Evolutionary conservation across 2,329 filamentous ascomycete genomes (phyloP).

Genomic region (Didymella sp.): DNA sequence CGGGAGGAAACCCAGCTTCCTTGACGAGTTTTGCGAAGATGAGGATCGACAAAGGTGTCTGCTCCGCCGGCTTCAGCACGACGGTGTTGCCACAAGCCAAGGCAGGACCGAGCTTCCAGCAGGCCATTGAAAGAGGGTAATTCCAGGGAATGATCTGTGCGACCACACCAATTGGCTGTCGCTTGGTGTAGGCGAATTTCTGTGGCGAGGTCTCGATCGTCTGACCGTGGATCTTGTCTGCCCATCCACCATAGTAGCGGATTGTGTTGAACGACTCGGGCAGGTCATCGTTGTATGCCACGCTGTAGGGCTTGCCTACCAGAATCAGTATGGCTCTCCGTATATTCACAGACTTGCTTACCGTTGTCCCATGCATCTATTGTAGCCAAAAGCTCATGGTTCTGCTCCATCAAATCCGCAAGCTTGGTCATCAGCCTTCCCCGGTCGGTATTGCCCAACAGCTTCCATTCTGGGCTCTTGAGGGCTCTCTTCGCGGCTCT

Average conservation of each 20-base stretch:
- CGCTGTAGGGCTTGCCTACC: constrained; percentile 66
- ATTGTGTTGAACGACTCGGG: constrained; percentile 62
- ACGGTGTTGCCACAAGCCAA: constrained; percentile 62
- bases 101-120: constrained; percentile 63
- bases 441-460: constrained; percentile 24
- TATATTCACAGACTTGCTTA: constrained; percentile 19
- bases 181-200: constrained; percentile 76
- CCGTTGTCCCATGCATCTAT: constrained; percentile 73
- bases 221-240: constrained; percentile 77
- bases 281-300: constrained; percentile 67
- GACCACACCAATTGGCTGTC: constrained; percentile 64
- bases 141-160: constrained; percentile 52
- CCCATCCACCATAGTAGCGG: constrained; percentile 77
- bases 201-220: constrained; percentile 70
- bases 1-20: constrained; percentile 50
- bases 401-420: constrained; percentile 38
- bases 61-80: constrained; percentile 63
- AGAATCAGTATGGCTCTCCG: not conserved
- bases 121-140: constrained; percentile 50
- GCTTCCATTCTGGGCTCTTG: constrained; percentile 32
- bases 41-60: constrained; percentile 57
- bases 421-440: constrained; percentile 34
- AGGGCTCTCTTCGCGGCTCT: constrained; percentile 41
- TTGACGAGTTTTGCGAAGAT: constrained; percentile 35
- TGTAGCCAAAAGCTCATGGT: constrained; percentile 12